Conservation (phyloP, 495 filamentous ascomycete species). For the Penicillium pulvis region DNA sequence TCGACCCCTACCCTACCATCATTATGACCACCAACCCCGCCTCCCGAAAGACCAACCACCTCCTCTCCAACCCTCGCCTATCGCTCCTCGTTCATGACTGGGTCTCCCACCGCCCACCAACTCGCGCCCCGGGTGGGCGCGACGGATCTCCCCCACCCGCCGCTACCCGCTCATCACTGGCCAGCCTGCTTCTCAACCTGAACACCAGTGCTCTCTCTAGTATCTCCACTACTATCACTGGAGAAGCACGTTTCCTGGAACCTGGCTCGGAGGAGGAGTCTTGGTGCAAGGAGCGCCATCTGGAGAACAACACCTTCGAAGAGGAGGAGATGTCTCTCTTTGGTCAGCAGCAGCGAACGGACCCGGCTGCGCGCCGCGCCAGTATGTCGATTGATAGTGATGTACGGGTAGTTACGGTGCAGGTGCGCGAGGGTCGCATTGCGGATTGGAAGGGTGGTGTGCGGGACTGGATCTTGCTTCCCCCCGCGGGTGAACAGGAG, state of each 20-base stretch:
- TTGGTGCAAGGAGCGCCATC: conserved; percentile 77
- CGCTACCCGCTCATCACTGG: conserved; percentile 68
- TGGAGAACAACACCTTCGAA: conserved; percentile 89
- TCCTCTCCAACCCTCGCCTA: conserved; percentile 85
- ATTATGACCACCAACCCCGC: conserved; percentile 92
- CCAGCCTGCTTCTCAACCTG: conserved; percentile 79
- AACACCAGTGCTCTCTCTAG: conserved; percentile 86
- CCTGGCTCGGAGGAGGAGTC: conserved; percentile 74
- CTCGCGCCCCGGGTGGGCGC: conserved; percentile 58
- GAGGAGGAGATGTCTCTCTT: conserved; percentile 48
- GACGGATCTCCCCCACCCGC: conserved; percentile 66
- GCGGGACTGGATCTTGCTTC: conserved; percentile 66
- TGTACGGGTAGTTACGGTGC: conserved; percentile 73
- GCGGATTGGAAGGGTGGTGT: conserved; percentile 82
- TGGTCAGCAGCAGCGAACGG: conserved; percentile 40
- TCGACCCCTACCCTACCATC: conserved; percentile 69
- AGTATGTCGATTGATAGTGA: conserved; percentile 69
- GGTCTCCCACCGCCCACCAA: conserved; percentile 91
- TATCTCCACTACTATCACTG: conserved; percentile 93
- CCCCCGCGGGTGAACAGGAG: conserved; percentile 29
- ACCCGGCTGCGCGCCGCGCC: conserved; percentile 31
- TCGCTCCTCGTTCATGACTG: conserved; percentile 97
- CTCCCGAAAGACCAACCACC: conserved; percentile 86
- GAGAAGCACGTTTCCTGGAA: conserved; percentile 71
- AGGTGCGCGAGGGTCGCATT: conserved; percentile 71